A percentile compares a stretch with the other conserved stretches of the same genome.
Evolutionary conservation across 768 basidiomycete species (phyloP).

Genomic region (Lactarius vividus): DNA sequence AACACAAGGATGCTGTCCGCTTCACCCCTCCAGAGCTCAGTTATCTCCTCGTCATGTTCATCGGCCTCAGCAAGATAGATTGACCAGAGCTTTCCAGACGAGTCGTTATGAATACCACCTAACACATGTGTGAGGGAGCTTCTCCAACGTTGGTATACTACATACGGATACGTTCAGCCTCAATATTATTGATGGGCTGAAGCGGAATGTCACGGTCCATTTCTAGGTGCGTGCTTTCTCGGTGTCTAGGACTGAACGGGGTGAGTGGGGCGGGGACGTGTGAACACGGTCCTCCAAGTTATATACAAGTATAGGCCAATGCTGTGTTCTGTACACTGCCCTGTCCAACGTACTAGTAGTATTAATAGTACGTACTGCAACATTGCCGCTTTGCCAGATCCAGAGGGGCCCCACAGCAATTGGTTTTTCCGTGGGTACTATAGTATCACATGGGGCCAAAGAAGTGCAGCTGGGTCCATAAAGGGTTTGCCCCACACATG

Average conservation of each 20-base stretch:
- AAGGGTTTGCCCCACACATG: too few species aligned
- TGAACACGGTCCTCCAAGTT: not conserved
- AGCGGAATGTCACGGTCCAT: not conserved
- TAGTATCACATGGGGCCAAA: too few species aligned
- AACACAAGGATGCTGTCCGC: slow-evolving; percentile 2
- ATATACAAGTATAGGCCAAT: too few species aligned
- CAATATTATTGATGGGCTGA: not conserved
- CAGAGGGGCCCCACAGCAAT: too few species aligned
- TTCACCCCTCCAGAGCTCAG: not conserved
- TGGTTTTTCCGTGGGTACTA: too few species aligned
- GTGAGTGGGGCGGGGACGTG: not conserved
- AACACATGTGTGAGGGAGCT: not conserved
- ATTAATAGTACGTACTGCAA: too few species aligned
- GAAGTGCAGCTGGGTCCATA: too few species aligned
- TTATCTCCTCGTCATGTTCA: not conserved
- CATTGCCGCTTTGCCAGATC: too few species aligned
- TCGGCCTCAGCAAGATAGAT: not conserved
- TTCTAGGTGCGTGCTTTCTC: not conserved
- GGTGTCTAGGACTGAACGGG: not conserved
- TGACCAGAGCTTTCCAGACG: not conserved
- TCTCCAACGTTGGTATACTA: not conserved
- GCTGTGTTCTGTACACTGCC: too few species aligned
- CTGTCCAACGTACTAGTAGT: too few species aligned
- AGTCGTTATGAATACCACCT: not conserved
- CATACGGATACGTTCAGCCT: not conserved